Conservation (phyloP, 441 rosid genomes). For the Gossypium aridum region DNA sequence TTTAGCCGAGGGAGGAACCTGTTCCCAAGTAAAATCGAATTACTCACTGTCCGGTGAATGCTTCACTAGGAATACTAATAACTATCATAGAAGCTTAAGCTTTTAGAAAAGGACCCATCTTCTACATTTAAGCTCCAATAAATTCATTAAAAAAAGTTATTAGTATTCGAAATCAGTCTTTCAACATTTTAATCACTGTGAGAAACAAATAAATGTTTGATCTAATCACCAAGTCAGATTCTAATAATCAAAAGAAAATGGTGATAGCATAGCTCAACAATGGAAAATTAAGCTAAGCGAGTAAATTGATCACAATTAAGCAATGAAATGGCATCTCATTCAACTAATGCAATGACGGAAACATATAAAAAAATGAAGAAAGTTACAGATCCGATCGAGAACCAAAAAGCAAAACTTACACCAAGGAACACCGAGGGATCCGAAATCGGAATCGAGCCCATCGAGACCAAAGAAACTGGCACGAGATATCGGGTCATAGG, state of each 20-base stretch:
- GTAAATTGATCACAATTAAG: neutral
- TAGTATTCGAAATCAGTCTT: neutral
- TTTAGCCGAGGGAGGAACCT: neutral
- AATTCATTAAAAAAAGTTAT: neutral
- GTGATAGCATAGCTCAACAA: neutral
- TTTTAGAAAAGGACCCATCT: neutral
- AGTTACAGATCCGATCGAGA: neutral
- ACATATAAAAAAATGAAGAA: neutral
- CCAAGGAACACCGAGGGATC: conserved; percentile 94
- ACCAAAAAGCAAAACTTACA: conserved; percentile 50
- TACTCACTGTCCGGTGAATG: neutral
- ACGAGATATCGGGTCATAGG: conserved; percentile 61
- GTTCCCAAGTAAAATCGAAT: neutral
- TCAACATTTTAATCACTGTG: neutral
- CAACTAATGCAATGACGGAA: neutral
- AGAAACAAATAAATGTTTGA: neutral
- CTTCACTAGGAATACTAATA: neutral
- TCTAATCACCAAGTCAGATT: neutral
- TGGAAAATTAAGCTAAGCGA: neutral
- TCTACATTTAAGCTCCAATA: neutral
- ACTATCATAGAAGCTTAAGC: neutral
- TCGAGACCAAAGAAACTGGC: conserved; percentile 67
- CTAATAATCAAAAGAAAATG: neutral
- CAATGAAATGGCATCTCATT: neutral
- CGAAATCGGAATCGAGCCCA: conserved; percentile 85